phyloP scores from a whole-genome alignment of 805 yeast genomes.

The Yamadazyma tumulicola region DNA sequence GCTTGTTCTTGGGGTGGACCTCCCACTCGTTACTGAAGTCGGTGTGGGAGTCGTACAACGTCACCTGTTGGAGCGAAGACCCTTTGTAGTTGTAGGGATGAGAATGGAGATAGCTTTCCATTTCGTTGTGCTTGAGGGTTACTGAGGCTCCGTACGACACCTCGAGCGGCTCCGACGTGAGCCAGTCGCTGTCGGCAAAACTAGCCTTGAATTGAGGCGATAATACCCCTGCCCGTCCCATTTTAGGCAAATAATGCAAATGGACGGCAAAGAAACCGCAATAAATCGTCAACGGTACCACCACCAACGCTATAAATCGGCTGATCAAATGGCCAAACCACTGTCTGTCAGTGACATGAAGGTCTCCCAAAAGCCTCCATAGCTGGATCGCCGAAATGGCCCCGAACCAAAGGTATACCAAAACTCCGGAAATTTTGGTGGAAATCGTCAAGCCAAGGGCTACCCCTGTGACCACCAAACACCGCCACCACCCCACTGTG shows the following conservation, averaged over 20 bases:
- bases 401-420: slow-evolving; percentile 65
- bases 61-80: slow-evolving; percentile 80
- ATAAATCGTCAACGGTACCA: slow-evolving; percentile 59
- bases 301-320: slow-evolving; percentile 42
- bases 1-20: slow-evolving; percentile 22
- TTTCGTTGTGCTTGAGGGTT: slow-evolving; percentile 62
- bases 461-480: slow-evolving; percentile 46
- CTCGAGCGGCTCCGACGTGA: slow-evolving; percentile 50
- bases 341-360: slow-evolving; percentile 37
- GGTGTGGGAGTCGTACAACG: slow-evolving; percentile 59
- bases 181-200: slow-evolving; percentile 35
- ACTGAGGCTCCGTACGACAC: slow-evolving; percentile 71
- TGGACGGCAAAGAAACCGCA: slow-evolving; percentile 55
- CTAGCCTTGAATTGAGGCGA: slow-evolving; percentile 66
- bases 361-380: slow-evolving; percentile 73
- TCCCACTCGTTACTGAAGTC: slow-evolving; percentile 72
- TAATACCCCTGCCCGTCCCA: slow-evolving; percentile 58
- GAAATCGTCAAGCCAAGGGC: slow-evolving; percentile 55
- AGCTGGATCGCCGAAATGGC: slow-evolving; percentile 44
- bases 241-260: slow-evolving; percentile 41
- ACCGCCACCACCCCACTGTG: slow-evolving; percentile 49
- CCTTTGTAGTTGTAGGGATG: slow-evolving; percentile 59
- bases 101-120: slow-evolving; percentile 81
- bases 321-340: slow-evolving; percentile 39
- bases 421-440: slow-evolving; percentile 68